phyloP scores from a whole-genome alignment of 768 basidiomycete genomes.

The Mycena chlorophos region DNA sequence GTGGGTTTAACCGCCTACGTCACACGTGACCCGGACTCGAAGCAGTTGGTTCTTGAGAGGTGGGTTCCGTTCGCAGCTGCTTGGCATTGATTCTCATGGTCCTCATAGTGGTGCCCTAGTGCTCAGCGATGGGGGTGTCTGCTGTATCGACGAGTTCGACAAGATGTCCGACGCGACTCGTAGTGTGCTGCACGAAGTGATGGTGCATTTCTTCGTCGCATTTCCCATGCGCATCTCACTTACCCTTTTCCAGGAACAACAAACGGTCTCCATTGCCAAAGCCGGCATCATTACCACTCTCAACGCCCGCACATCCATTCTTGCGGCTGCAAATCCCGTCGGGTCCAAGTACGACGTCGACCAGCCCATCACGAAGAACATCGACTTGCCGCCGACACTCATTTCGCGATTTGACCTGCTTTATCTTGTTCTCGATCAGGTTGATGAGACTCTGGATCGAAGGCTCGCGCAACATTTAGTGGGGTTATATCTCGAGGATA shows the following conservation, averaged over 20 bases:
- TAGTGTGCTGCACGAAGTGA: slow-evolving; percentile 98
- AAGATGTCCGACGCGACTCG: slow-evolving; percentile 99
- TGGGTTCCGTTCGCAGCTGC: slow-evolving; percentile 29
- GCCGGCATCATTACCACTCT: slow-evolving; percentile 98
- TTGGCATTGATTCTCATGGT: slow-evolving; percentile 4
- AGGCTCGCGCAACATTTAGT: slow-evolving; percentile 91
- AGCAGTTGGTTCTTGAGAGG: slow-evolving; percentile 97
- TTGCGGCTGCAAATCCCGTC: slow-evolving; percentile 97
- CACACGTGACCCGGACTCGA: slow-evolving; percentile 96
- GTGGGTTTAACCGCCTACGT: slow-evolving; percentile 99
- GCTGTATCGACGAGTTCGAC: slow-evolving; percentile 99
- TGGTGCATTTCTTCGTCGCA: slow-evolving; percentile 52
- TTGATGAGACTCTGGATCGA: slow-evolving; percentile 86
- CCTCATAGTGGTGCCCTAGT: slow-evolving; percentile 82
- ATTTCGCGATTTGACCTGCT: slow-evolving; percentile 97
- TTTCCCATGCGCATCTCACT: neutral
- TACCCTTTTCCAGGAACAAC: slow-evolving; percentile 75
- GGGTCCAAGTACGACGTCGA: slow-evolving; percentile 93
- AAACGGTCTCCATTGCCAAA: slow-evolving; percentile 98
- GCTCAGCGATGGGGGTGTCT: slow-evolving; percentile 93
- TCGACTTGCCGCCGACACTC: slow-evolving; percentile 94
- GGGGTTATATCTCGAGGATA: slow-evolving; percentile 90
- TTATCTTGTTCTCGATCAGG: slow-evolving; percentile 92
- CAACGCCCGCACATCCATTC: slow-evolving; percentile 96
- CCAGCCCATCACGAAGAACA: slow-evolving; percentile 90